Conservation (phyloP, 331 rosid species). For the Malus hybrid region DNA sequence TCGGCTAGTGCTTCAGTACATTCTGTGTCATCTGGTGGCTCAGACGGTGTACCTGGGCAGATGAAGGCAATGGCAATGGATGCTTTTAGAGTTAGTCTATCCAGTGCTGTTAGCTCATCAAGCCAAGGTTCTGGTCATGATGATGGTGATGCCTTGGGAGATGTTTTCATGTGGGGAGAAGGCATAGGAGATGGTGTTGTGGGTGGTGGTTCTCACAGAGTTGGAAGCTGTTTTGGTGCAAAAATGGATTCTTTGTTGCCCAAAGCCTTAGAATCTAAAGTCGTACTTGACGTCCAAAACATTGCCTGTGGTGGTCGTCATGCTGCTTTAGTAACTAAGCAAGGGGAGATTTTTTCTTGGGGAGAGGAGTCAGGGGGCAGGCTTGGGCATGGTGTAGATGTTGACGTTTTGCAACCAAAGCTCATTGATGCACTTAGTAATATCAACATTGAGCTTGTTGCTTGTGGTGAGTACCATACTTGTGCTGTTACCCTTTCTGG, state of each 20-base stretch:
- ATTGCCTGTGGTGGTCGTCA: conserved; percentile 97
- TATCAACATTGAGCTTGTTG: conserved; percentile 88
- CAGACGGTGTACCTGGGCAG: conserved; percentile 88
- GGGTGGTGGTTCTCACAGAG: conserved; percentile 87
- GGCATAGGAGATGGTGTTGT: conserved; percentile 96
- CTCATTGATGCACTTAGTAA: conserved; percentile 82
- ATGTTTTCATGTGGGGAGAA: conserved; percentile 98
- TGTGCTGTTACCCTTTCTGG: conserved; percentile 98
- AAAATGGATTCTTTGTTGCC: conserved; percentile 90
- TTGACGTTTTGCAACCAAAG: conserved; percentile 86
- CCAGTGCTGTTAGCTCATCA: conserved; percentile 99
- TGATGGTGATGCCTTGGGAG: conserved; percentile 99
- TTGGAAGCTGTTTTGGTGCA: conserved; percentile 55
- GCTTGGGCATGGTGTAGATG: conserved; percentile 99
- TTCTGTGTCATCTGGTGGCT: conserved; percentile 96
- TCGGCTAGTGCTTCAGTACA: conserved; percentile 93
- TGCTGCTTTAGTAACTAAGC: conserved; percentile 95
- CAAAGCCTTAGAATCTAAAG: conserved; percentile 94
- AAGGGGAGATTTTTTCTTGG: conserved; percentile 97
- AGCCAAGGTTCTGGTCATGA: conserved; percentile 99
- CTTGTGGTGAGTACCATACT: conserved; percentile 98
- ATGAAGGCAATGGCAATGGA: conserved; percentile 85
- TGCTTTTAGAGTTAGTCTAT: conserved; percentile 95
- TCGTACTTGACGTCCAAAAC: conserved; percentile 91
- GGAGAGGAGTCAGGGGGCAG: conserved; percentile 98